Evolutionary conservation across 2,329 filamentous ascomycete genomes (phyloP).

Genomic region (Elsinoe perseae): DNA sequence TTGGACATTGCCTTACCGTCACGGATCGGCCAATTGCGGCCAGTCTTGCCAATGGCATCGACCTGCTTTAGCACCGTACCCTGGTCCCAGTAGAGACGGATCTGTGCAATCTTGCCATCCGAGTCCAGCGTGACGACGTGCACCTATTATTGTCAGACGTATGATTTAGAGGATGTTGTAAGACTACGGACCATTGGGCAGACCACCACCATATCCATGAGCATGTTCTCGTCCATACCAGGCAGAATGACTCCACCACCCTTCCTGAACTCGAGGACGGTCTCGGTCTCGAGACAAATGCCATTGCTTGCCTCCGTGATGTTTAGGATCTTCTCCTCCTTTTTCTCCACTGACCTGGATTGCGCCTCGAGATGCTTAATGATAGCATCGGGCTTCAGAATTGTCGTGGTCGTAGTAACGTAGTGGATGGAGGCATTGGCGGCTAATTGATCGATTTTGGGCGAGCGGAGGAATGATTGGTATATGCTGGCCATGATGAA

Average conservation of each 20-base stretch:
- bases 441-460: slow-evolving; percentile 37
- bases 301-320: slow-evolving; percentile 63
- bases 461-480: slow-evolving; percentile 39
- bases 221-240: slow-evolving; percentile 86
- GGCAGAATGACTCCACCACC: slow-evolving; percentile 83
- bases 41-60: slow-evolving; percentile 83
- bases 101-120: slow-evolving; percentile 71
- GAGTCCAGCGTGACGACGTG: slow-evolving; percentile 82
- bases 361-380: slow-evolving; percentile 71
- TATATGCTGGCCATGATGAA: slow-evolving; percentile 37
- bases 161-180: background rate
- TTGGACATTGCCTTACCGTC: slow-evolving; percentile 78
- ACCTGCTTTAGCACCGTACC: slow-evolving; percentile 85
- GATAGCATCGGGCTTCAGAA: slow-evolving; percentile 65
- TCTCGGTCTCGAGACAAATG: slow-evolving; percentile 71
- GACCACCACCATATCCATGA: slow-evolving; percentile 70
- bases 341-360: slow-evolving; percentile 70
- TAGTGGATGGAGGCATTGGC: slow-evolving; percentile 57
- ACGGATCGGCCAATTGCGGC: slow-evolving; percentile 89
- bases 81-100: slow-evolving; percentile 93
- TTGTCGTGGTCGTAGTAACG: slow-evolving; percentile 74
- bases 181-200: slow-evolving; percentile 65
- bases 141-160: slow-evolving; percentile 38
- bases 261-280: slow-evolving; percentile 69
- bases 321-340: slow-evolving; percentile 67